Evolutionary conservation across 345 rosid species (phyloP), one percentile per base, ranked within the genome.

Genomic region (Brassica incana): DNA sequence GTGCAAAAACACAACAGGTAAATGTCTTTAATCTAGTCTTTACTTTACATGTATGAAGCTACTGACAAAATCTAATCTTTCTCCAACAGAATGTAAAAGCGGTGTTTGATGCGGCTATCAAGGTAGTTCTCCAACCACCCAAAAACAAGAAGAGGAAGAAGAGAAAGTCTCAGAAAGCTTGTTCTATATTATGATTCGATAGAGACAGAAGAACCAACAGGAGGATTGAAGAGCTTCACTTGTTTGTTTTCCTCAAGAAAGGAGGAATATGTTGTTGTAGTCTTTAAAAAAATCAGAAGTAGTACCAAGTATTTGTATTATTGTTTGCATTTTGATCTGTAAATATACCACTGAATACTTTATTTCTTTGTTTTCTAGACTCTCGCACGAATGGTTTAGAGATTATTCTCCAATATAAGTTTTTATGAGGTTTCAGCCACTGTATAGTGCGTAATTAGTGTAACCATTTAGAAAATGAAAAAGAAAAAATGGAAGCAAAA

Each of bases 1-100:
- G 97, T 83, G 91, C 97, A 71, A 92, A 91, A 68, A 92, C 96
- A 2, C 97, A 92, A 71, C 97, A 89, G 97, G 97, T 89, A 72
- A 59, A 4, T 16, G 14, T 30, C 36, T 62, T 12, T 50, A 50
- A 40, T 60, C 2, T 43, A 1, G 11, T 3, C 12, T 23, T 60
- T 20, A n/a, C 56, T 50, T 50, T 50, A 50, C 56, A 23, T 3
- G 29, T 9, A 30, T 23, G 10, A 59, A 8, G 5, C 43, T 6
- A 9, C 65, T 67, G 52, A 9, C 35, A n/a, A 15, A 27, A 30
- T 36, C 52, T 59, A 35, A 80, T 73, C 38, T 30, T 78, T 1
- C 3, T 25, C 14, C 33, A 61, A 74, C 92, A 93, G 98, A 91
- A 91, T 63, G 92, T 93, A 82, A 93, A 93, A 85, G 89, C 85